These are phyloP conservation scores for Trichoderma oligosporum DNA, from an alignment of 2,329 filamentous ascomycete species.

Conservation along the genomic window DNA sequence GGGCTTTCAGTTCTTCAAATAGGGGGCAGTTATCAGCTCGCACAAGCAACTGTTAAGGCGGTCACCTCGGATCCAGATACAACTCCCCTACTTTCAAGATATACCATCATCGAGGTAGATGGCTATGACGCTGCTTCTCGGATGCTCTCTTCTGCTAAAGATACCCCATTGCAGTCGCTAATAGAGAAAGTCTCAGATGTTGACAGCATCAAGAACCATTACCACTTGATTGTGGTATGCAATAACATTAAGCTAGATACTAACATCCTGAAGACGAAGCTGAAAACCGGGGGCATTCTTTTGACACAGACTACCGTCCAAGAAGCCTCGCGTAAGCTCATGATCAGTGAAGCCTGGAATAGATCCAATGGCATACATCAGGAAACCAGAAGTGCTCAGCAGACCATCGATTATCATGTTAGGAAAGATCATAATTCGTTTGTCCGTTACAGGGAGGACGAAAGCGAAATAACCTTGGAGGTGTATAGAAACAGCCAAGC, in stretches of 20 bases:
- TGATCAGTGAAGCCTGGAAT: neutral
- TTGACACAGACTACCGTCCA: slow-evolving; percentile 20
- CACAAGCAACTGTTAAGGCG: slow-evolving; percentile 27
- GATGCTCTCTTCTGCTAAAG: slow-evolving; percentile 19
- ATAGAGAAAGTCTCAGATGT: slow-evolving; percentile 30
- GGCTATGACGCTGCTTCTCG: slow-evolving; percentile 7
- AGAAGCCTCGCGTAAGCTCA: neutral
- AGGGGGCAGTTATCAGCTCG: slow-evolving; percentile 28
- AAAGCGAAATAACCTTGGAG: neutral
- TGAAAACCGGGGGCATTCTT: slow-evolving; percentile 31
- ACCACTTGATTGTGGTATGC: slow-evolving; percentile 34
- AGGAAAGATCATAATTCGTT: neutral
- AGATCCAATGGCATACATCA: neutral
- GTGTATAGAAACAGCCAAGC: neutral
- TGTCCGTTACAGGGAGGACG: neutral
- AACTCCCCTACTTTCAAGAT: slow-evolving; percentile 35
- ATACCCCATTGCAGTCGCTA: slow-evolving; percentile 23
- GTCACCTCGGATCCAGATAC: slow-evolving; percentile 25
- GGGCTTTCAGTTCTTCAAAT: slow-evolving; percentile 39
- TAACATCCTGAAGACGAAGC: slow-evolving; percentile 23
- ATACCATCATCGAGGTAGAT: slow-evolving; percentile 28
- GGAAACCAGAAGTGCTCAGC: neutral
- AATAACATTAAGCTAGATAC: slow-evolving; percentile 20
- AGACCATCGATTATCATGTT: neutral
- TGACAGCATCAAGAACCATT: slow-evolving; percentile 27